phyloP scores from a whole-genome alignment of 768 basidiomycete genomes.

The Podaxis sp. region DNA sequence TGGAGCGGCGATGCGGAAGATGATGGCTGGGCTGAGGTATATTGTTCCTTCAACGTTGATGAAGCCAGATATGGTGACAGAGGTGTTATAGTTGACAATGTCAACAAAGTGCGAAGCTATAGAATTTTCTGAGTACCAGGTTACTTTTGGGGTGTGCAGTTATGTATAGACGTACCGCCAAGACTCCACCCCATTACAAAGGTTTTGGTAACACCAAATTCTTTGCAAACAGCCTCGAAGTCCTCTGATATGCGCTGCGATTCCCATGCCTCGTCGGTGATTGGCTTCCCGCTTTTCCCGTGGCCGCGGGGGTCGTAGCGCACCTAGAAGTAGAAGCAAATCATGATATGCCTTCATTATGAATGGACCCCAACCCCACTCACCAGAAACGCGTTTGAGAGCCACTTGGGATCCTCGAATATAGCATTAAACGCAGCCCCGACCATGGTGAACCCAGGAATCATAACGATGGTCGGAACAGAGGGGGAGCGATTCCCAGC shows the following conservation, averaged over 20 bases:
- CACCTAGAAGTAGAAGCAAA: neutral
- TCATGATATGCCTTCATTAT: neutral
- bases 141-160: too few relatives aligned
- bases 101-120: conserved; percentile 25
- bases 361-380: conserved; percentile 1
- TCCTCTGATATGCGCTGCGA: conserved; percentile 28
- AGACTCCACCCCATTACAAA: conserved; percentile 34
- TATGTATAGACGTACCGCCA: neutral
- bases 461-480: conserved; percentile 31
- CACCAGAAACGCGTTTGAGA: conserved; percentile 22
- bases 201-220: conserved; percentile 26
- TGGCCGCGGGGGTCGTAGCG: conserved; percentile 32
- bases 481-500: conserved; percentile 24
- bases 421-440: conserved; percentile 29
- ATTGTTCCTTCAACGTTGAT: conserved; percentile 25
- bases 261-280: conserved; percentile 24
- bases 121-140: neutral
- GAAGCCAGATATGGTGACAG: conserved; percentile 25
- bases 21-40: conserved; percentile 22
- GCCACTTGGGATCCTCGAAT: conserved; percentile 27
- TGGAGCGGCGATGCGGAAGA: conserved; percentile 20
- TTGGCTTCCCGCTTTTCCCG: conserved; percentile 28
- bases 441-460: conserved; percentile 32
- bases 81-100: conserved; percentile 23
- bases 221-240: conserved; percentile 29